These are phyloP conservation scores for Rhodomyrtus tomentosa DNA, from an alignment of 345 rosid genomes.

Conservation along the genomic window DNA sequence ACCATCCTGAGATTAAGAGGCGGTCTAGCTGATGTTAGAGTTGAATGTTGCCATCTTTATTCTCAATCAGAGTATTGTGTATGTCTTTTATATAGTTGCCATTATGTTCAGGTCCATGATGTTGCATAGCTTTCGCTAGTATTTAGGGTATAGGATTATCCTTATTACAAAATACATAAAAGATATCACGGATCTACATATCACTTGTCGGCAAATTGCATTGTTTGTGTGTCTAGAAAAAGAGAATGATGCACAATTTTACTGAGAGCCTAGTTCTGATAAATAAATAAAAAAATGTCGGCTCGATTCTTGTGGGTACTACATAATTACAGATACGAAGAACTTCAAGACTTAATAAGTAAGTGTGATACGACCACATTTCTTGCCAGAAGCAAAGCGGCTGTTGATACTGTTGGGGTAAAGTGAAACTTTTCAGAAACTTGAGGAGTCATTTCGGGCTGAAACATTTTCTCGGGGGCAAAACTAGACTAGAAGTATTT, in stretches of 20 bases:
- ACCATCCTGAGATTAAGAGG: not conserved
- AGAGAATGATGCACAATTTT: not conserved
- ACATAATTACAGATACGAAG: not conserved
- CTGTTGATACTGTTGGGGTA: not conserved
- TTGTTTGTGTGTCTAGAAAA: not conserved
- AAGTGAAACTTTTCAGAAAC: not conserved
- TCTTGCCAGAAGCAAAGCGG: not conserved
- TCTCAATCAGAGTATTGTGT: too few relatives aligned
- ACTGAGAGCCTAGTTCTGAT: not conserved
- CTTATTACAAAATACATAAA: not conserved
- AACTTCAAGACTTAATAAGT: not conserved
- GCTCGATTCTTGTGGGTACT: not conserved
- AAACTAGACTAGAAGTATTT: too few relatives aligned
- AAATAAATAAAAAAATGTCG: too few relatives aligned
- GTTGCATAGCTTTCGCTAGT: not conserved
- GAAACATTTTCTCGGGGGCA: not conserved
- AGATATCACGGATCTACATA: not conserved
- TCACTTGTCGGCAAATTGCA: not conserved
- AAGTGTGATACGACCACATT: not conserved
- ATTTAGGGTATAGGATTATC: not conserved
- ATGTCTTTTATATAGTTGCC: not conserved
- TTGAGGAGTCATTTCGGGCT: not conserved
- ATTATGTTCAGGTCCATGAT: not conserved
- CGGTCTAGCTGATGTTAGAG: not conserved
- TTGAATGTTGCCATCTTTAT: not conserved